Evolutionary conservation across 768 basidiomycete species (phyloP).

Genomic region (Podaxis sp.): DNA sequence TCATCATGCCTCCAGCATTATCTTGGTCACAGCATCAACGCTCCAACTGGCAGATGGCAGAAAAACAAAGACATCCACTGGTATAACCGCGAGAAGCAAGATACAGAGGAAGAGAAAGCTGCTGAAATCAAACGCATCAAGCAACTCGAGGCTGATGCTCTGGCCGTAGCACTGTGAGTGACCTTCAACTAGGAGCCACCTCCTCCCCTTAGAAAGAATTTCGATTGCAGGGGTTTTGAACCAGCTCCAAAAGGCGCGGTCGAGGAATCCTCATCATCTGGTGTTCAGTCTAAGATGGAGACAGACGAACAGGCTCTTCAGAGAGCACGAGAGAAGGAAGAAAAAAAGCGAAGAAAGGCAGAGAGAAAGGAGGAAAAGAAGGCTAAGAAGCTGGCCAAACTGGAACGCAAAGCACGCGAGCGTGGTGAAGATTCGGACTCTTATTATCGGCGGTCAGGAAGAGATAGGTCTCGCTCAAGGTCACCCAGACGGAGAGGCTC

Average conservation of each 20-base stretch:
- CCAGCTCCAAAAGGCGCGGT: slow-evolving; percentile 43
- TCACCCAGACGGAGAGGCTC: slow-evolving; percentile 22
- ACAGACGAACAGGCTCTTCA: slow-evolving; percentile 21
- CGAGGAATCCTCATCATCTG: slow-evolving; percentile 23
- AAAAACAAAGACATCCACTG: slow-evolving; percentile 97
- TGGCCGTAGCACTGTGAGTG: slow-evolving; percentile 73
- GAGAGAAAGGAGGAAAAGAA: slow-evolving; percentile 62
- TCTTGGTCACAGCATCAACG: slow-evolving; percentile 92
- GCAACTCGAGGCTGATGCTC: slow-evolving; percentile 86
- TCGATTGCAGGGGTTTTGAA: slow-evolving; percentile 63
- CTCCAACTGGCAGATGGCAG: slow-evolving; percentile 95
- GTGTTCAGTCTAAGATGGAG: slow-evolving; percentile 23
- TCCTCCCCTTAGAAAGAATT: neutral
- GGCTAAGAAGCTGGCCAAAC: slow-evolving; percentile 44
- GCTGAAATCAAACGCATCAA: slow-evolving; percentile 85
- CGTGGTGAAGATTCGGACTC: slow-evolving; percentile 20
- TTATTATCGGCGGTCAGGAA: slow-evolving; percentile 20
- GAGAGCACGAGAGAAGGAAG: slow-evolving; percentile 36
- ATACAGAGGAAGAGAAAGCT: slow-evolving; percentile 43
- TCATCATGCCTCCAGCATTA: slow-evolving; percentile 66
- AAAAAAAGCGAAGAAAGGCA: slow-evolving; percentile 49
- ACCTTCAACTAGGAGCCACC: neutral
- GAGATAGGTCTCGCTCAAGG: slow-evolving; percentile 33
- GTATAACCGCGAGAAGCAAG: slow-evolving; percentile 73
- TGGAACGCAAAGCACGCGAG: slow-evolving; percentile 14